Percentiles rank a stretch among this genome's conserved stretches.
Evolutionary conservation across 2,329 filamentous ascomycete species (phyloP).

Genomic region (Neonectria neomacrospora): DNA sequence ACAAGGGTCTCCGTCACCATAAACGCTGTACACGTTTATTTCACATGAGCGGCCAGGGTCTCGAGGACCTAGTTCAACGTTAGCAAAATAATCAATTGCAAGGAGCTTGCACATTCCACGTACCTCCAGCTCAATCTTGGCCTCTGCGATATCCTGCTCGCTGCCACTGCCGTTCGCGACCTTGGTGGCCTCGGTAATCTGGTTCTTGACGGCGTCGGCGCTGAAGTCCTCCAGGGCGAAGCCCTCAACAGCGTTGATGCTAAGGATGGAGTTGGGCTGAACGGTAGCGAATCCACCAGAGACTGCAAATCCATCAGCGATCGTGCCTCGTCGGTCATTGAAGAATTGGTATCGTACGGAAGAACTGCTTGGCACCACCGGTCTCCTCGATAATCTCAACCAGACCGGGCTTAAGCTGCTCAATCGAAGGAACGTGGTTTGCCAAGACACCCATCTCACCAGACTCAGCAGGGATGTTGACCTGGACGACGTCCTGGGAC

Average conservation of each 20-base stretch:
- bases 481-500: conserved; percentile 82
- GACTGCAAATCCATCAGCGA: conserved; percentile 64
- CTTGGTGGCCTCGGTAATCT: conserved; percentile 96
- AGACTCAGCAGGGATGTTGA: conserved; percentile 98
- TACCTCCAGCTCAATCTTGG: conserved; percentile 99
- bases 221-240: conserved; percentile 97
- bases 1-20: conserved; percentile 54
- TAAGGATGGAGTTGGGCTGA: conserved; percentile 92
- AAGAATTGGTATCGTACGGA: conserved; percentile 74
- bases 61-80: conserved; percentile 75
- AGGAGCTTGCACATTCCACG: conserved; percentile 27
- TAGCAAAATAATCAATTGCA: conserved; percentile 46
- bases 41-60: conserved; percentile 82
- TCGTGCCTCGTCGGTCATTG: conserved; percentile 16
- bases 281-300: conserved; percentile 97
- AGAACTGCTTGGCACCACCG: conserved; percentile 93
- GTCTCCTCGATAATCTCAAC: conserved; percentile 96
- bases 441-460: conserved; percentile 99
- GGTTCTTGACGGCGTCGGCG: conserved; percentile 85
- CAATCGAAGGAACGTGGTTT: conserved; percentile 98
- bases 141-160: conserved; percentile 97
- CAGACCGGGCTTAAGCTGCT: conserved; percentile 97
- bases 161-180: conserved; percentile 89
- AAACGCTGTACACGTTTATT: conserved; percentile 72
- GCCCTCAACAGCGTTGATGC: conserved; percentile 98